Percentiles rank a stretch among this genome's conserved stretches.
Evolutionary conservation across 2,329 filamentous ascomycete species (phyloP).

Genomic region (Rhinocladiella mackenziei): DNA sequence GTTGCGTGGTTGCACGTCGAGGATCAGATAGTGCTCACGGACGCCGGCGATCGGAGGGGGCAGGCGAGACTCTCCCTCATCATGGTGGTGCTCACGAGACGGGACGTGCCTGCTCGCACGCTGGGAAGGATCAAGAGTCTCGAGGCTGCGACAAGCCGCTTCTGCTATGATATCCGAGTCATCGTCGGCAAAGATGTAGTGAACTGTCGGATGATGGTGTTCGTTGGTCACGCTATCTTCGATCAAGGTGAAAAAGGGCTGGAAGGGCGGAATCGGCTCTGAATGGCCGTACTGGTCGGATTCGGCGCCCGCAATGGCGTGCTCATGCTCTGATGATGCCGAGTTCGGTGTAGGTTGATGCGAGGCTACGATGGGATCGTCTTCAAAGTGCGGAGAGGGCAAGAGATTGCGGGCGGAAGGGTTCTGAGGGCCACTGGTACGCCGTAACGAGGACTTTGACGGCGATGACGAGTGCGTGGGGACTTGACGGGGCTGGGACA

Average conservation of each 20-base stretch:
- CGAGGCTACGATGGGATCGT: constrained; percentile 20
- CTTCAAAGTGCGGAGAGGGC: constrained; percentile 27
- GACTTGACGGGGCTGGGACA: constrained; percentile 24
- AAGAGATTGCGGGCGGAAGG: constrained; percentile 15
- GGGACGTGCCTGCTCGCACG: constrained; percentile 17
- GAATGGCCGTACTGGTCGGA: constrained; percentile 10
- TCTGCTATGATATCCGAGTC: constrained; percentile 72
- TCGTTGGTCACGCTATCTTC: constrained; percentile 69
- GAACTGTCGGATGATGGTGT: constrained; percentile 77
- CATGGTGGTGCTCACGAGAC: background rate
- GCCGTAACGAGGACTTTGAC: constrained; percentile 28
- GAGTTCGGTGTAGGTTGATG: constrained; percentile 12
- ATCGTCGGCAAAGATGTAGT: constrained; percentile 92
- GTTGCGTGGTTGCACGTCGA: constrained; percentile 49
- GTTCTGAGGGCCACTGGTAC: constrained; percentile 12
- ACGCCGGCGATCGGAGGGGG: constrained; percentile 46
- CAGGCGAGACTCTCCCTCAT: constrained; percentile 37
- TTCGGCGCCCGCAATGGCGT: constrained; percentile 23
- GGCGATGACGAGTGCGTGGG: constrained; percentile 26
- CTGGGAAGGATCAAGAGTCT: constrained; percentile 33
- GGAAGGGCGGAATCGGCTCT: constrained; percentile 49
- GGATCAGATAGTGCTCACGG: constrained; percentile 54
- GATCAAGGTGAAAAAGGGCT: constrained; percentile 80
- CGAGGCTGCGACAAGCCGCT: constrained; percentile 55
- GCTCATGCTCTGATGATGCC: constrained; percentile 15